Evolutionary conservation across 805 yeast species (phyloP).

Genomic region (Starmerella apis): DNA sequence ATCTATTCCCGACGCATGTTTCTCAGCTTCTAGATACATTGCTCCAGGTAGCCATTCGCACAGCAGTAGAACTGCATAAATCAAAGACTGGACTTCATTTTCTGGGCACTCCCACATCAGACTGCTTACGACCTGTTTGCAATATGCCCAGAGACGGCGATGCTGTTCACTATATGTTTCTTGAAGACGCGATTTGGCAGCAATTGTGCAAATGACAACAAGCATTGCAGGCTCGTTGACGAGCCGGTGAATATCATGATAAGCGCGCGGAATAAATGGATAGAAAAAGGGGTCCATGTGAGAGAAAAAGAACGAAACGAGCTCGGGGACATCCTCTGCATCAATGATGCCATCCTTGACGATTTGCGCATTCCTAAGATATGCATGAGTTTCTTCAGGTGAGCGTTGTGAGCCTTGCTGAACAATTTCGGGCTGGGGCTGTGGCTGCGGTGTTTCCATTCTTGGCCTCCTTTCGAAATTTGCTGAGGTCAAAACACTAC

Average conservation of each 20-base stretch:
- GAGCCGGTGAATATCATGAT: slow-evolving; percentile 10
- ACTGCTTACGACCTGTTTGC: slow-evolving; percentile 2
- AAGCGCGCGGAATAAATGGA: slow-evolving; percentile 10
- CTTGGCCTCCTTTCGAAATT: too few species aligned
- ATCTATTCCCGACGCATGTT: not conserved
- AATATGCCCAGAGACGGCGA: slow-evolving; percentile 11
- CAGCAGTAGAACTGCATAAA: slow-evolving; percentile 48
- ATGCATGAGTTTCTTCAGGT: not conserved
- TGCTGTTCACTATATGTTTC: slow-evolving; percentile 7
- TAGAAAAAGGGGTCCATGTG: slow-evolving; percentile 12
- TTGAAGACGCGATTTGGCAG: slow-evolving; percentile 9
- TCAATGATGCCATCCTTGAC: slow-evolving; percentile 10
- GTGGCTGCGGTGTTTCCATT: too few species aligned
- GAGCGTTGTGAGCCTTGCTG: not conserved
- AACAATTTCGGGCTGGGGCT: not conserved
- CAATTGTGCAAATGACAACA: slow-evolving; percentile 9
- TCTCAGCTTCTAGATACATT: not conserved
- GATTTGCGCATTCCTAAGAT: slow-evolving; percentile 6
- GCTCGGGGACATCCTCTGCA: slow-evolving; percentile 8
- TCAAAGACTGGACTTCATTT: slow-evolving; percentile 9
- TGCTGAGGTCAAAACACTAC: not conserved
- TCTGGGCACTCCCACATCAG: slow-evolving; percentile 13
- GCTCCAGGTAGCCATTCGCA: slow-evolving; percentile 66
- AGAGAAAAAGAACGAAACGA: slow-evolving; percentile 11
- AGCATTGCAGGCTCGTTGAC: slow-evolving; percentile 13